Percentiles rank a stretch among this genome's conserved stretches.
phyloP scores from a whole-genome alignment of 306 rosid genomes.

The Trifolium repens region DNA sequence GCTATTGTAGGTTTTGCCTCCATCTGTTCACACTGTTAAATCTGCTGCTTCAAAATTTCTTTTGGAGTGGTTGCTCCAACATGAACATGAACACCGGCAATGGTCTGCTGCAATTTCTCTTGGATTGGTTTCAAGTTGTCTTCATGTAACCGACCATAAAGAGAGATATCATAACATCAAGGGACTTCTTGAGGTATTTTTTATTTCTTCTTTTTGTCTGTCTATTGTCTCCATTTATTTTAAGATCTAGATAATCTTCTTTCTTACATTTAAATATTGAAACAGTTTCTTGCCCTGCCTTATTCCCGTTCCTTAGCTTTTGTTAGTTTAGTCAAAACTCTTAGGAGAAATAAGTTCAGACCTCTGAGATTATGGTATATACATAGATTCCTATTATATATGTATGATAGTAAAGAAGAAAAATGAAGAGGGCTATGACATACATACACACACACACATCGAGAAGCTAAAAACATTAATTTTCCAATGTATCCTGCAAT shows the following conservation, averaged over 20 bases:
- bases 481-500: constrained; percentile 33
- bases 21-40: constrained; percentile 82
- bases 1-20: constrained; percentile 76
- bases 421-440: constrained; percentile 20
- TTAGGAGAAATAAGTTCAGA: constrained; percentile 30
- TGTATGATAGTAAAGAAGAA: constrained; percentile 21
- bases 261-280: constrained; percentile 11
- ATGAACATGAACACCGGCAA: constrained; percentile 87
- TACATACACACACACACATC: background rate
- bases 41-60: constrained; percentile 91
- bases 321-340: background rate
- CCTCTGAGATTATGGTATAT: constrained; percentile 20
- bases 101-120: constrained; percentile 96
- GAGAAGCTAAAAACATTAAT: constrained; percentile 28
- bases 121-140: constrained; percentile 87
- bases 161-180: constrained; percentile 76
- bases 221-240: constrained; percentile 22
- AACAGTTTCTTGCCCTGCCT: background rate
- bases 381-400: constrained; percentile 21
- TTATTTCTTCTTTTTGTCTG: constrained; percentile 22
- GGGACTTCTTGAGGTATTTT: constrained; percentile 85
- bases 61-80: constrained; percentile 88
- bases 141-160: constrained; percentile 89
- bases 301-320: constrained; percentile 34
- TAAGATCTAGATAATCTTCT: constrained; percentile 16